Evolutionary conservation across 176 grass and related monocot species (phyloP).

Genomic region (Cymbopogon citratus): DNA sequence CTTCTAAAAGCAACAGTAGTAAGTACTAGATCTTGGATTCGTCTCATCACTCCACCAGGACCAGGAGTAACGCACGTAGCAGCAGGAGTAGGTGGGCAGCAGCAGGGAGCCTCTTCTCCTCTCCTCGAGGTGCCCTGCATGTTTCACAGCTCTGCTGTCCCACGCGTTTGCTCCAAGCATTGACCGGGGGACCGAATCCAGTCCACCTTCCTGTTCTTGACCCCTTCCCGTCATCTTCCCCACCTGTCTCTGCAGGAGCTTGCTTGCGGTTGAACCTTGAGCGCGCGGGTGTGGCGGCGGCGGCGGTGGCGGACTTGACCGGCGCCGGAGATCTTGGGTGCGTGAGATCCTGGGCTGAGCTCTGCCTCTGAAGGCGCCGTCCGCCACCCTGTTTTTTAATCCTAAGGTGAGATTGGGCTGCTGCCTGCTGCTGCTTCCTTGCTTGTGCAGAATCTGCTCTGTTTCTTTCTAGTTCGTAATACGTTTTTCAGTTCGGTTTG

Average conservation of each 20-base stretch:
- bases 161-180: slow-evolving; percentile 45
- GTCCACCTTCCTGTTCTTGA: slow-evolving; percentile 34
- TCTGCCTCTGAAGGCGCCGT: not conserved
- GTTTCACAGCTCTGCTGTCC: slow-evolving; percentile 34
- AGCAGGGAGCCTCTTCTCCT: not conserved
- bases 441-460: not conserved
- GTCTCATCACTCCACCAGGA: not conserved
- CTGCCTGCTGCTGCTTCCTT: not conserved
- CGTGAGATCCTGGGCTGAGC: not conserved
- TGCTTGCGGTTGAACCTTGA: slow-evolving; percentile 13
- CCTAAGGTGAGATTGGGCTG: slow-evolving; percentile 29
- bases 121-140: slow-evolving; percentile 30
- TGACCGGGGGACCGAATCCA: slow-evolving; percentile 28
- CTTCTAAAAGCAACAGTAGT: not conserved
- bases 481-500: not conserved
- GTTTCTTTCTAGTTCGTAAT: not conserved
- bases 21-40: slow-evolving; percentile 40
- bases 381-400: not conserved
- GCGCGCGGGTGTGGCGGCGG: slow-evolving; percentile 1
- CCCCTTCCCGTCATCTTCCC: not conserved
- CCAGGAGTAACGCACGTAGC: not conserved
- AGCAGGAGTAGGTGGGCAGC: slow-evolving; percentile 35
- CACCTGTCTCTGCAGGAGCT: slow-evolving; percentile 6
- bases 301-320: not conserved
- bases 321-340: slow-evolving; percentile 2